Evolutionary conservation across 495 filamentous ascomycete genomes (phyloP).

Genomic region (Tuber umbilicatum): DNA sequence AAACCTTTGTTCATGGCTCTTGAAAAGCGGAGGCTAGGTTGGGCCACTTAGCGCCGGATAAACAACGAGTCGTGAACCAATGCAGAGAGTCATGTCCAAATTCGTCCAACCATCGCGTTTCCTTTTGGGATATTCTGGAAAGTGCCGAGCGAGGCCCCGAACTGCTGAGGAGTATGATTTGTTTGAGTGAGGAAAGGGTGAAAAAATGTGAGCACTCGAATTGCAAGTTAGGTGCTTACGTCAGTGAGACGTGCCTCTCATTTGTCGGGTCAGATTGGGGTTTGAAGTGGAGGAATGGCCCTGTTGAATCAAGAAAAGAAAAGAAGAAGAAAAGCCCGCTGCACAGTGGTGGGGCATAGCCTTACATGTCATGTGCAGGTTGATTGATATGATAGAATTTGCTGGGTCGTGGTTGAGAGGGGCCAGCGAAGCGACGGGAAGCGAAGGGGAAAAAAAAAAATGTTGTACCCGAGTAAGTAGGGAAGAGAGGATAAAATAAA

Average conservation of each 20-base stretch:
- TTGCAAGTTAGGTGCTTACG: not conserved
- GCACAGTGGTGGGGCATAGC: constrained; percentile 5
- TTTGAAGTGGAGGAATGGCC: not conserved
- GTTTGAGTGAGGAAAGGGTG: constrained; percentile 21
- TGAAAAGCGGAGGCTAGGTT: not conserved
- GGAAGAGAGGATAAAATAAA: not conserved
- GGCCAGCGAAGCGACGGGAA: constrained; percentile 21
- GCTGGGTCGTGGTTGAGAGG: constrained; percentile 9
- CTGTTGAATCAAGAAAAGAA: not conserved
- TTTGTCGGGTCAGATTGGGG: not conserved
- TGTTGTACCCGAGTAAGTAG: not conserved
- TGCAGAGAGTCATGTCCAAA: constrained; percentile 2
- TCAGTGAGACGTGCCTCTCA: not conserved
- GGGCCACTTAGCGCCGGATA: not conserved
- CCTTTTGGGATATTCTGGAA: not conserved
- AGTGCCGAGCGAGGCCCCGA: not conserved
- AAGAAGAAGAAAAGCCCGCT: not conserved
- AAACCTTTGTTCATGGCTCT: not conserved
- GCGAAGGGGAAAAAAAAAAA: not conserved
- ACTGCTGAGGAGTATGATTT: not conserved
- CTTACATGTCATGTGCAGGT: constrained; percentile 19
- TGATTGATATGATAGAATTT: constrained; percentile 20
- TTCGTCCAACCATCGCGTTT: constrained; percentile 1
- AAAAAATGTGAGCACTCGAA: not conserved
- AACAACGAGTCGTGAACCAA: constrained; percentile 2